Percentiles rank a stretch among this genome's conserved stretches.
These are phyloP conservation scores for Hypoxylon crocopeplum DNA, from an alignment of 495 filamentous ascomycete genomes.

Conservation along the genomic window DNA sequence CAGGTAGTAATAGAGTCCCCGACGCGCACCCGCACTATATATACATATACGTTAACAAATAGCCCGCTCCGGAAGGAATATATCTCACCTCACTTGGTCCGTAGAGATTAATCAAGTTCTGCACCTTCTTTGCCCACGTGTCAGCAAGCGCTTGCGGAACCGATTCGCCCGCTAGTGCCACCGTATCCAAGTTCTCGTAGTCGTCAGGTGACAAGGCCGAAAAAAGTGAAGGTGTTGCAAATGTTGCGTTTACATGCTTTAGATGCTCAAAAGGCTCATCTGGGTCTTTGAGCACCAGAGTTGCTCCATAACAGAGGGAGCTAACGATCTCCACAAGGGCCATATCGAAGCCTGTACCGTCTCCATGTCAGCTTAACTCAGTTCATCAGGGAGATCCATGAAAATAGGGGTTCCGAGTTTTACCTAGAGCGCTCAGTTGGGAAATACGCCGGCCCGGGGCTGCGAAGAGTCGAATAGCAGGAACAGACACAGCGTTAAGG, in stretches of 20 bases:
- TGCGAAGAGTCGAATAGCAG: conserved; percentile 5
- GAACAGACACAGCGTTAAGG: neutral
- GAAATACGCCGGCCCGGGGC: conserved; percentile 3
- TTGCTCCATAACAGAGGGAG: conserved; percentile 34
- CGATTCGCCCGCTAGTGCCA: conserved; percentile 41
- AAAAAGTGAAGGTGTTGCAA: conserved; percentile 37
- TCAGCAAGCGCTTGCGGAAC: conserved; percentile 38
- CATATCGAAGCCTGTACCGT: conserved; percentile 39
- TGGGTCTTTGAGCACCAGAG: conserved; percentile 28
- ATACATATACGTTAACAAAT: neutral
- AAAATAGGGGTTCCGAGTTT: neutral
- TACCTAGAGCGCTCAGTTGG: conserved; percentile 1
- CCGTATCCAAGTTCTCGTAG: conserved; percentile 29
- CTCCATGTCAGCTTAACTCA: no score
- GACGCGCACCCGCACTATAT: conserved; percentile 1
- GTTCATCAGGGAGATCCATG: conserved; percentile 7
- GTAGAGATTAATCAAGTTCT: conserved; percentile 39
- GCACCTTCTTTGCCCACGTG: conserved; percentile 32
- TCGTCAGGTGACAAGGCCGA: conserved; percentile 21
- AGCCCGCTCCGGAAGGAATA: no score
- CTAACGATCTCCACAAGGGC: conserved; percentile 31
- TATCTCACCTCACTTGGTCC: conserved; percentile 44
- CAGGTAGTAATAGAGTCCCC: conserved; percentile 12
- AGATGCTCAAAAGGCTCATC: conserved; percentile 33
- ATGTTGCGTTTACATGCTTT: conserved; percentile 23